Evolutionary conservation across 2,329 filamentous ascomycete species (phyloP), one percentile per base, ranked within the genome.

Genomic region (Beauveria asiatica): DNA sequence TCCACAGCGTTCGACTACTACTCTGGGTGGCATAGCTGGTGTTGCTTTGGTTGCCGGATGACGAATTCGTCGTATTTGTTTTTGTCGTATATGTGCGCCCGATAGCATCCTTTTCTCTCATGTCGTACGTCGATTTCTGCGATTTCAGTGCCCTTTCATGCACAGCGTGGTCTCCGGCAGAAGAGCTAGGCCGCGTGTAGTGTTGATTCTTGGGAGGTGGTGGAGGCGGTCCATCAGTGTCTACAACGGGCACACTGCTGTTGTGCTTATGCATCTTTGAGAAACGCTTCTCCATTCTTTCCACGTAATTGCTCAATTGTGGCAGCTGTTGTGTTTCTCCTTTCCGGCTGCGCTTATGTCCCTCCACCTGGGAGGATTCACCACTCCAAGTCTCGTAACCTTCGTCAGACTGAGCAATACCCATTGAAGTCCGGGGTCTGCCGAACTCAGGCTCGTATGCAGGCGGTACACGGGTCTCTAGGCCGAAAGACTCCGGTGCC

Each of bases 1-100:
- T 97, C 93, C 97, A 97, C 48, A 99, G 73, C 68, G 90, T 97
- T 67, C 88, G 85, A 66, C 87, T 86, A 17, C 91, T 97, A 70
- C 85, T 86, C 66, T 89, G 85, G 1, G 89, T 92, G 64, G 87
- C 90, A 45, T 81, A 83, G 64, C 89, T 92, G 65, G 84, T 89
- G 49, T 83, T 84, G 64, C 87, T 92, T 64, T 87, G 85, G 55
- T 85, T 84, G 13, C 85, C 85, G 45, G 83, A 85, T 1, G 90
- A 94, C 5, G 88, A 88, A 65, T 85, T 91, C 2, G 92, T 95
- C 3, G 85, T 85, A 68, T 81, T 94, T 1, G 91, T 96, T 72
- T 95, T 96, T 37, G 87, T 95, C 3, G 93, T 97, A 65, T 89
- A 89, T 0, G 90, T 94, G 51, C 93, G 84, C 60, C 84, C 86